Base-by-base conservation (phyloP, 176 grass and related monocot genomes). In the Ananas comosus region DNA sequence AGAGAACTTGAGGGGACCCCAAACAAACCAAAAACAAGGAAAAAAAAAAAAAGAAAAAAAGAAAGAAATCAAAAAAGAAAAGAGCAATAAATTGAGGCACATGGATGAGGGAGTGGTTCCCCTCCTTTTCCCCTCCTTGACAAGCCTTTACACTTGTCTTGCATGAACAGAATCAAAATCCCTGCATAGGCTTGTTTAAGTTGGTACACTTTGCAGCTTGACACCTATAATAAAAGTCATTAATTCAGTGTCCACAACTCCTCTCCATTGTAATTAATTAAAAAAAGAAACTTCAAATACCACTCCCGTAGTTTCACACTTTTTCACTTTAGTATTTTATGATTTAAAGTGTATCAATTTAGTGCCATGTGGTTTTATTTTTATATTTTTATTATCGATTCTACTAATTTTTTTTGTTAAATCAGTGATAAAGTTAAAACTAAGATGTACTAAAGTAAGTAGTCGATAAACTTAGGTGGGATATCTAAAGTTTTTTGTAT, bases 61-160 rank as follows among this genome's bases (percentile, higher is more conserved):
- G 6, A n/a, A n/a, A 1, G 5, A 1, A 57, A 57, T 0, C 8
- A 8, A 9, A 57, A 57, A 17, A 57, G 53, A 67, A 81, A 90
- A 90, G 90, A 84, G 78, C 80, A 85, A 85, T 87, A 74, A 83
- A 90, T 90, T 79, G 87, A 90, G 80, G 91, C 91, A 90, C 91
- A 90, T 90, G 84, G 52, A 82, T 84, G 73, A 63, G 69, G 23
- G 52, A 48, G 2, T 57, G 56, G 47, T 61, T 49, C 4, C 10
- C 67, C 50, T 69, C 53, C 5, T 72, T 61, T 24, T 28, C 48
- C 22, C n/a, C 85, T 70, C 83, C 88, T 23, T 86, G 82, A 86
- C 73, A 88, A 80, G 79, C 68, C 52, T 24, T 49, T 71, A 77
- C 73, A 75, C 76, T 65, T 81, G 81, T 83, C 53, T 69, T 78